Evolutionary conservation across 225 moss, liverwort and hornwort genomes (phyloP).

Genomic region (Pleurozium schreberi): DNA sequence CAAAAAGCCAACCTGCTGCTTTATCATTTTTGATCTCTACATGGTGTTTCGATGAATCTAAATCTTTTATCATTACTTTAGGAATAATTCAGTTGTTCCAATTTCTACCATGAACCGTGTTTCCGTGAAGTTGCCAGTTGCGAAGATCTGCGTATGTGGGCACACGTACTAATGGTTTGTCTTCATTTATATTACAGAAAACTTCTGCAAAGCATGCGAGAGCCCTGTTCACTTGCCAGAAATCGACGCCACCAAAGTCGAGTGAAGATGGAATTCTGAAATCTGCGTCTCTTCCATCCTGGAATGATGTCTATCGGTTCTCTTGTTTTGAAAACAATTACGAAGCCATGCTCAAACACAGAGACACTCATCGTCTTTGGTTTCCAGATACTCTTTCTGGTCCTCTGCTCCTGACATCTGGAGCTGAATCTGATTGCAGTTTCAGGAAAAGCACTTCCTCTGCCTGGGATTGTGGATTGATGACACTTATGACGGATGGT

Average conservation of each 20-base stretch:
- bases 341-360: slow-evolving; percentile 23
- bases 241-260: not conserved
- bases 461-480: slow-evolving; percentile 29
- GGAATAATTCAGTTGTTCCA: not conserved
- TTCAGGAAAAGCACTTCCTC: slow-evolving; percentile 26
- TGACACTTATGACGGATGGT: slow-evolving; percentile 14
- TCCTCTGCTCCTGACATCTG: slow-evolving; percentile 17
- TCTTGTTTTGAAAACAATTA: slow-evolving; percentile 20
- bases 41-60: not conserved
- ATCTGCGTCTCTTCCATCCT: slow-evolving; percentile 3
- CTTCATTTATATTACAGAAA: not conserved
- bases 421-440: slow-evolving; percentile 19
- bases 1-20: not conserved
- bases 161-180: not conserved
- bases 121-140: not conserved
- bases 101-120: not conserved
- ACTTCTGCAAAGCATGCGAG: slow-evolving; percentile 5
- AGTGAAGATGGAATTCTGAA: not conserved
- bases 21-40: not conserved
- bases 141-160: not conserved
- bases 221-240: slow-evolving; percentile 9
- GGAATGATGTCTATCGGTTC: slow-evolving; percentile 10
- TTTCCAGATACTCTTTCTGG: slow-evolving; percentile 24
- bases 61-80: not conserved
- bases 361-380: slow-evolving; percentile 23